phyloP scores from a whole-genome alignment of 208 protist genomes.

The Histomonas meleagridis region DNA sequence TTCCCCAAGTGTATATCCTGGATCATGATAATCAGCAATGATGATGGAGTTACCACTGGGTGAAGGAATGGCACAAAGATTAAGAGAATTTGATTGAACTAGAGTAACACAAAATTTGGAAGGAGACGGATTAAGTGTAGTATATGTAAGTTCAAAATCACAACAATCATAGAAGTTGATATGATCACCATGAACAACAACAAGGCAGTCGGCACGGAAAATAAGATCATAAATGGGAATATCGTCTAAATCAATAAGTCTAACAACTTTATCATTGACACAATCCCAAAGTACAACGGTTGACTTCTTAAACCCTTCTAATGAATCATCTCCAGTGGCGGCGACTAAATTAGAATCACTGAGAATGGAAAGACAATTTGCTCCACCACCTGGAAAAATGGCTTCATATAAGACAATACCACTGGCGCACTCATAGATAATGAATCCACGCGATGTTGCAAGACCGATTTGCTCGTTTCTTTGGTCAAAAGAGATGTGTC shows the following conservation, averaged over 20 bases:
- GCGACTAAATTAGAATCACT: background rate
- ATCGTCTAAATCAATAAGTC: background rate
- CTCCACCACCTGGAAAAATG: conserved; percentile 14
- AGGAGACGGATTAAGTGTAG: background rate
- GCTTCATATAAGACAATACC: background rate
- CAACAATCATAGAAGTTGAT: background rate
- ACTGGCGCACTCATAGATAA: background rate
- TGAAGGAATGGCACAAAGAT: background rate
- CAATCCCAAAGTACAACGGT: conserved; percentile 12
- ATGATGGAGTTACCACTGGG: background rate
- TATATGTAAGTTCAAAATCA: background rate
- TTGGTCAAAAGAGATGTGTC: conserved; percentile 31
- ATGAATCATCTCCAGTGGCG: background rate
- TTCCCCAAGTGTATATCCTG: background rate
- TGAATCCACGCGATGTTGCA: background rate
- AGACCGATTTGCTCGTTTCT: background rate
- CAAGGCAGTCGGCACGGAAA: background rate
- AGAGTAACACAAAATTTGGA: background rate
- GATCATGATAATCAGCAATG: conserved; percentile 34
- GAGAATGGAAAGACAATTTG: background rate
- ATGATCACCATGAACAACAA: background rate
- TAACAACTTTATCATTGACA: background rate
- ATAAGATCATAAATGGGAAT: background rate
- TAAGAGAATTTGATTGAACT: background rate
- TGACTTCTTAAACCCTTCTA: background rate